Evolutionary conservation across 495 filamentous ascomycete genomes (phyloP).

Genomic region (Usnea hakonensis): DNA sequence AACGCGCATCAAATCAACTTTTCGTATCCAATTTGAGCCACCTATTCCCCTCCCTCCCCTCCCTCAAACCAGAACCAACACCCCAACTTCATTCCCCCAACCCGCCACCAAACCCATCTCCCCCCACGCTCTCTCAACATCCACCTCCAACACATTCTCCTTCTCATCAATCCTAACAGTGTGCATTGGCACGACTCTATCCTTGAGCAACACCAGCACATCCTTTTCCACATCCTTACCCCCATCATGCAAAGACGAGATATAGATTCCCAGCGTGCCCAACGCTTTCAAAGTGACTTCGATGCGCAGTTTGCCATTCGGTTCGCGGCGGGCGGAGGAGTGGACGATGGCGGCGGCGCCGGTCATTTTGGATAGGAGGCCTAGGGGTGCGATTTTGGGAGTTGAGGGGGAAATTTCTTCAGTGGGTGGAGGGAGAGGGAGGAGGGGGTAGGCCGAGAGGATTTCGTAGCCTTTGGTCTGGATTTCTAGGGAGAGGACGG

Average conservation of each 20-base stretch:
- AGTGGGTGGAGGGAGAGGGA: slow-evolving; percentile 20
- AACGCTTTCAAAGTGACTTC: slow-evolving; percentile 69
- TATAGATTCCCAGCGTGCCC: slow-evolving; percentile 63
- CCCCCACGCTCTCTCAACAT: slow-evolving; percentile 72
- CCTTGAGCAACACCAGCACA: slow-evolving; percentile 71
- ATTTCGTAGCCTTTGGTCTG: slow-evolving; percentile 69
- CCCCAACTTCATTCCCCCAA: slow-evolving; percentile 77
- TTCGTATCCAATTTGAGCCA: neutral
- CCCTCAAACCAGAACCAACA: slow-evolving; percentile 51
- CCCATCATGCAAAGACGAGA: slow-evolving; percentile 56
- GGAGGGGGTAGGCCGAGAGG: slow-evolving; percentile 62
- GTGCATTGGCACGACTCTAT: slow-evolving; percentile 54
- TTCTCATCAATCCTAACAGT: slow-evolving; percentile 46
- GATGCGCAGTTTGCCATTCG: slow-evolving; percentile 54
- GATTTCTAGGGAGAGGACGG: slow-evolving; percentile 51
- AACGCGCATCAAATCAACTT: too few relatives aligned
- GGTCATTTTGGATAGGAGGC: slow-evolving; percentile 82
- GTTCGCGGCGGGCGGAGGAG: slow-evolving; percentile 46
- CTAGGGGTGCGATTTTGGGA: slow-evolving; percentile 57
- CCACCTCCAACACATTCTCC: slow-evolving; percentile 61
- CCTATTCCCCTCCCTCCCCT: neutral
- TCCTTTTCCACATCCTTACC: slow-evolving; percentile 52
- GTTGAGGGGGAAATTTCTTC: neutral
- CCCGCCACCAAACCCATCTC: slow-evolving; percentile 60
- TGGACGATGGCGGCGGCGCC: slow-evolving; percentile 68